phyloP scores from a whole-genome alignment of 2,329 filamentous ascomycete genomes.

The Scytalidium lignicola region DNA sequence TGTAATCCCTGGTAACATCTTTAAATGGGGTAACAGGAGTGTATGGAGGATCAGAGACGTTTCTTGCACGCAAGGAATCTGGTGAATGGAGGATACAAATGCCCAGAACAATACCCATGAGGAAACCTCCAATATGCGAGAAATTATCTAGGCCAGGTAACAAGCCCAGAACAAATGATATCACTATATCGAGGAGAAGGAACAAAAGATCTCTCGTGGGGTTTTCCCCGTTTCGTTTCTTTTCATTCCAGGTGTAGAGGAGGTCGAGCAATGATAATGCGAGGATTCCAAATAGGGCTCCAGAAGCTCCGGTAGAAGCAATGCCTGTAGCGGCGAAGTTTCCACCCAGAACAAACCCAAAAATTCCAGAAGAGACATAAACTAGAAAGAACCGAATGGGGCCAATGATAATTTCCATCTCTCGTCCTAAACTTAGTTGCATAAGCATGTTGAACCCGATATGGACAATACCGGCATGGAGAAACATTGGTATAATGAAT shows the following conservation, averaged over 20 bases:
- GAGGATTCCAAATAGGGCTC: constrained; percentile 85
- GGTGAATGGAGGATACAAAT: constrained; percentile 87
- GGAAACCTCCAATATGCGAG: constrained; percentile 90
- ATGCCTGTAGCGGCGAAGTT: constrained; percentile 84
- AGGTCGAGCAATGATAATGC: constrained; percentile 85
- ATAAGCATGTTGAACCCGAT: constrained; percentile 94
- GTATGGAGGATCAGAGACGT: constrained; percentile 68
- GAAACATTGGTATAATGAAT: constrained; percentile 92
- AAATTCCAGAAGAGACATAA: constrained; percentile 88
- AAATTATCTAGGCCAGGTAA: constrained; percentile 96
- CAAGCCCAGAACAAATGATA: constrained; percentile 88
- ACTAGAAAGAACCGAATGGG: constrained; percentile 83
- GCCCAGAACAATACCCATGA: constrained; percentile 85
- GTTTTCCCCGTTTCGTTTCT: constrained; percentile 39
- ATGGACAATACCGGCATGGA: constrained; percentile 90
- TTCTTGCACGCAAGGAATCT: constrained; percentile 67
- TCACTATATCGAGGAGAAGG: constrained; percentile 76
- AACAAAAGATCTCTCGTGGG: constrained; percentile 84
- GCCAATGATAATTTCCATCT: constrained; percentile 90
- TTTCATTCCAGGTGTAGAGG: constrained; percentile 85
- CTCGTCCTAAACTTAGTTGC: constrained; percentile 81
- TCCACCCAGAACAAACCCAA: constrained; percentile 90
- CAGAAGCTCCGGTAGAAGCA: constrained; percentile 83
- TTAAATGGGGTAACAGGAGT: constrained; percentile 55
- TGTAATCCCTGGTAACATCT: constrained; percentile 19